Percentiles rank a stretch among this genome's conserved stretches.
phyloP scores from a whole-genome alignment of 2,329 filamentous ascomycete species.

The Cladosporium velox region DNA sequence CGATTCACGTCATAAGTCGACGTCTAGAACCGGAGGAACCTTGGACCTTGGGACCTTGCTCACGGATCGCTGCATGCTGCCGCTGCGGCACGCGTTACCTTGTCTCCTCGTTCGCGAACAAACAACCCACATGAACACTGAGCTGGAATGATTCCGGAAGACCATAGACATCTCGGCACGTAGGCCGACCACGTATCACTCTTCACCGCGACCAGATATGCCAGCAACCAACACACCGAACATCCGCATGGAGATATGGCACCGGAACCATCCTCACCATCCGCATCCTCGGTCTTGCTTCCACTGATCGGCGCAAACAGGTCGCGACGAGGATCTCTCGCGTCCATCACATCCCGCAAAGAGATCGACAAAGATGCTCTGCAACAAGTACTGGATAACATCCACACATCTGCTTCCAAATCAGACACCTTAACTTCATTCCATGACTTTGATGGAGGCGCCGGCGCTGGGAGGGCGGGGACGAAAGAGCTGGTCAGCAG shows the following conservation, averaged over 20 bases:
- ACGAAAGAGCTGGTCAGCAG: slow-evolving; percentile 41
- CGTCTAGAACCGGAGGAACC: background rate
- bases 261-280: slow-evolving; percentile 32
- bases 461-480: slow-evolving; percentile 27
- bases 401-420: slow-evolving; percentile 85
- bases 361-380: slow-evolving; percentile 70
- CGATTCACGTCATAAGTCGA: background rate
- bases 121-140: background rate
- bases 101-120: slow-evolving; percentile 3
- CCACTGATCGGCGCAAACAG: slow-evolving; percentile 35
- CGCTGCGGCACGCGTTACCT: slow-evolving; percentile 3
- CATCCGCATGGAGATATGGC: slow-evolving; percentile 28
- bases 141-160: background rate
- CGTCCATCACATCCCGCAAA: slow-evolving; percentile 40
- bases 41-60: background rate
- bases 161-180: background rate
- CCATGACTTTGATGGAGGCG: slow-evolving; percentile 86
- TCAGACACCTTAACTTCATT: slow-evolving; percentile 86
- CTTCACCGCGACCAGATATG: slow-evolving; percentile 23
- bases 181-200: background rate
- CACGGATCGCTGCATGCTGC: slow-evolving; percentile 13
- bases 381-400: slow-evolving; percentile 77
- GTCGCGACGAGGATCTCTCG: slow-evolving; percentile 42
- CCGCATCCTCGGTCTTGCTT: slow-evolving; percentile 33
- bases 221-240: slow-evolving; percentile 10